A percentile compares a stretch with the other conserved stretches of the same genome.
Evolutionary conservation across 148 eudicot species (phyloP).

Genomic region (Salicornia ramosissima): DNA sequence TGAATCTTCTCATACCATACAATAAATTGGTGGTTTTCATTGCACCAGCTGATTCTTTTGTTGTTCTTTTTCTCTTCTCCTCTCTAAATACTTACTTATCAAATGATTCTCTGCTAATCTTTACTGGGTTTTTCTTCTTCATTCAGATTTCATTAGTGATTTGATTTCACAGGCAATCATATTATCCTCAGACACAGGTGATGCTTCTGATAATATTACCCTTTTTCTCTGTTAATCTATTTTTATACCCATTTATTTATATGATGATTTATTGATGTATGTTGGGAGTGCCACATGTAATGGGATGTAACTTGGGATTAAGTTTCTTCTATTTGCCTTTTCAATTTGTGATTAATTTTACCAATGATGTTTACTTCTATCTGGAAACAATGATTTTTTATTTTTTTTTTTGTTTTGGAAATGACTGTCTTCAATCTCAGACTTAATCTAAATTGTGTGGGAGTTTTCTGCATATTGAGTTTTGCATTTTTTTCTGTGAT

Average conservation of each 20-base stretch:
- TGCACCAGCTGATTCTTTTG: slow-evolving; percentile 15
- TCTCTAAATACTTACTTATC: not conserved
- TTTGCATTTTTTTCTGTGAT: no score
- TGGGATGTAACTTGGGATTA: not conserved
- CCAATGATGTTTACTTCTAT: not conserved
- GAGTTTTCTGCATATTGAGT: no score
- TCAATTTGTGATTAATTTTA: not conserved
- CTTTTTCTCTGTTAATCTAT: not conserved
- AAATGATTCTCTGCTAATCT: slow-evolving; percentile 6
- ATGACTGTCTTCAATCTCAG: no score
- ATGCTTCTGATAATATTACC: not conserved
- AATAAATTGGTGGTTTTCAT: slow-evolving; percentile 26
- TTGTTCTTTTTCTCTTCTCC: not conserved
- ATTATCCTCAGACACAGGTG: slow-evolving; percentile 17
- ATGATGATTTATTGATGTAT: not conserved
- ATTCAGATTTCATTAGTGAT: not conserved
- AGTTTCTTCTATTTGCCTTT: not conserved
- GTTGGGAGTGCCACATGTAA: not conserved
- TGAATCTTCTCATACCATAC: slow-evolving; percentile 25
- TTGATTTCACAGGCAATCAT: not conserved
- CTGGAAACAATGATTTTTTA: slow-evolving; percentile 4
- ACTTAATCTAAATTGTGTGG: no score
- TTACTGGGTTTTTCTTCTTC: not conserved
- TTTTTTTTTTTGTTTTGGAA: no score
- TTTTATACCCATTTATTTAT: not conserved